Base-by-base conservation (phyloP, 129 eudicot genomes). In the Erigeron canadensis region DNA sequence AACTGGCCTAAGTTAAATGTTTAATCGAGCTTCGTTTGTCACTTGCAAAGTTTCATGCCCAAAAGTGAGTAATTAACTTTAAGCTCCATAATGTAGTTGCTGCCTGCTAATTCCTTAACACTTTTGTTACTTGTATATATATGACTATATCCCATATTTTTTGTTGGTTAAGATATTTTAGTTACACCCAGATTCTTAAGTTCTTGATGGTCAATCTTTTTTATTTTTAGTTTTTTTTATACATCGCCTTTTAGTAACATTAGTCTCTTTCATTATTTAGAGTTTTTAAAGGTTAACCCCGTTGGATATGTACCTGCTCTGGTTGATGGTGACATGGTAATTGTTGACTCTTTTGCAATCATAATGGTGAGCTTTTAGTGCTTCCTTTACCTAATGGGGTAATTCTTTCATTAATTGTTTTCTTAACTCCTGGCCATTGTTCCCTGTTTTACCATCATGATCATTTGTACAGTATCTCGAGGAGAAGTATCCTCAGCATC, bases 401-500 rank as follows among this genome's bases (percentile, higher is more conserved):
- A 12, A 46, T 21, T 15, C 22, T 72, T 13, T 70, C 5, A 67
- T 50, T 18, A 51, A 5, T 53, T 19, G 6, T 53, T 53, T 1
- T 17, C 58, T 0, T 53, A 4, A 53, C 18, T 19, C 1, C 1
- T 28, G 34, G 34, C 10, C 37, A 15, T 4, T 55, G 65, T 75
- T 15, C 38, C 8, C 2, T 19, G 22, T 75, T 55, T 75, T 7
- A 4, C 10, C 50, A 50, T 39, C 48, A n/a, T 77, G 23, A 62
- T 41, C 41, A 51, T 63, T 15, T 63, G 17, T 65, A 18, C 72
- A 94, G 98, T 87, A 94, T 85, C 79, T 94, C 65, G 98, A 94
- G 73, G 98, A 94, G 81, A 89, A 87, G 84, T 94, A 83, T 82
- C 95, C 96, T 64, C 86, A 89, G 80, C 89, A 73, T 74, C 89